Base-by-base conservation (phyloP, 2,329 filamentous ascomycete genomes). In the Botrytis deweyae region DNA sequence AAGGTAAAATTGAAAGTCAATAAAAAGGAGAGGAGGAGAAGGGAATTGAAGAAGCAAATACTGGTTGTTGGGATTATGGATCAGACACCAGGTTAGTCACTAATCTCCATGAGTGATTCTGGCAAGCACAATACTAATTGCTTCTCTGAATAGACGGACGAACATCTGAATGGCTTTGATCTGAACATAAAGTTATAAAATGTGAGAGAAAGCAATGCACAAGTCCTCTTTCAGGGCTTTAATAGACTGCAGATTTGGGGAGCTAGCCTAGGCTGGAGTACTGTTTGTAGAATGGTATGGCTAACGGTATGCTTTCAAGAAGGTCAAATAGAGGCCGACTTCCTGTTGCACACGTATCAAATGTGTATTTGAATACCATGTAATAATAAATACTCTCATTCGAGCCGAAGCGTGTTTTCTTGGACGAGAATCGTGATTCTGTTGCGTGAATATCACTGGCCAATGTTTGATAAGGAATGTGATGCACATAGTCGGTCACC, bases 1-100 rank as follows among this genome's bases (percentile, higher is more conserved):
- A 79, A 76, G 66, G 76, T 74, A 25, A 78, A 73, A 46, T 73
- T 75, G 59, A 77, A 64, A 36, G 71, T 78, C 20, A 71, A 68
- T 59, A 72, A 72, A 3, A 74, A 72, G 33, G 78, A 79, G 70
- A 76, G 69, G 72, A 75, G 76, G 63, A 77, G 77, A 58, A 73
- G 77, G 49, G 76, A 75, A 52, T 71, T 80, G 74, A 79, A 76
- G 75, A 76, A 77, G 72, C 76, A 75, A 38, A 79, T 80, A 72
- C 72, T 76, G 8, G 72, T 79, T 40, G 73, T 80, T 33, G 78
- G 78, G 7, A 63, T 78, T 36, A 74, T 74, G 25, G 78, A 80
- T 74, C 78, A 78, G 61, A 72, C 52, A 66, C 78, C 78, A 66
- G 76, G 77, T 79, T 72, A 22, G 76, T 73, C 25, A 38, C 36